These are phyloP conservation scores for Boletellus sp. DNA, from an alignment of 1,284 basidiomycete genomes.

Conservation along the genomic window DNA sequence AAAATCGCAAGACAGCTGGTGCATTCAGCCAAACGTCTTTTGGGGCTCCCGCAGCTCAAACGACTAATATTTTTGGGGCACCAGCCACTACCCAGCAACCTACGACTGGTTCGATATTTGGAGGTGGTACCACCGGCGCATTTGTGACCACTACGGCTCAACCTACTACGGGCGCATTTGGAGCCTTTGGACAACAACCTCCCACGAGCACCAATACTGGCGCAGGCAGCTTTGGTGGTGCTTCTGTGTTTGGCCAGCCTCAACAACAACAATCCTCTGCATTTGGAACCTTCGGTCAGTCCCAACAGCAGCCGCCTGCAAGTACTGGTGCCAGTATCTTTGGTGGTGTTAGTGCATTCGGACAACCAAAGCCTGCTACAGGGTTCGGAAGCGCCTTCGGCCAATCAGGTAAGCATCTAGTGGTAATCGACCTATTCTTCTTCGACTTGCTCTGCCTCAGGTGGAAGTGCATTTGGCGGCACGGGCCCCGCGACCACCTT, in stretches of 20 bases:
- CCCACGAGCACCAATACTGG: conserved; percentile 34
- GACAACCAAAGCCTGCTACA: conserved; percentile 37
- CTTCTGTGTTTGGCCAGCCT: conserved; percentile 35
- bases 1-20: conserved; percentile 68
- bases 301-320: conserved; percentile 23
- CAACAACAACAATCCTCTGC: conserved; percentile 34
- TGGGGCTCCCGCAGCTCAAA: conserved; percentile 26
- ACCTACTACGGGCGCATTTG: conserved; percentile 27
- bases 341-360: conserved; percentile 34
- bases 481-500: conserved; percentile 38
- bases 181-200: conserved; percentile 30
- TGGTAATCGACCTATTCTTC: background rate
- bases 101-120: conserved; percentile 33
- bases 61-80: conserved; percentile 41
- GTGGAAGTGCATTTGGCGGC: conserved; percentile 37
- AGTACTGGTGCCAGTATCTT: conserved; percentile 38
- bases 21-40: conserved; percentile 43
- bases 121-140: conserved; percentile 22
- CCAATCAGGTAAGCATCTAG: conserved; percentile 24
- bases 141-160: conserved; percentile 38
- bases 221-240: conserved; percentile 38
- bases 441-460: conserved; percentile 9
- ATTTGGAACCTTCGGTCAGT: conserved; percentile 42
- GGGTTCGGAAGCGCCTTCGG: conserved; percentile 40
- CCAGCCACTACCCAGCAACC: conserved; percentile 34